phyloP scores from a whole-genome alignment of 306 rosid genomes.

The Fragaria nilgerrensis region DNA sequence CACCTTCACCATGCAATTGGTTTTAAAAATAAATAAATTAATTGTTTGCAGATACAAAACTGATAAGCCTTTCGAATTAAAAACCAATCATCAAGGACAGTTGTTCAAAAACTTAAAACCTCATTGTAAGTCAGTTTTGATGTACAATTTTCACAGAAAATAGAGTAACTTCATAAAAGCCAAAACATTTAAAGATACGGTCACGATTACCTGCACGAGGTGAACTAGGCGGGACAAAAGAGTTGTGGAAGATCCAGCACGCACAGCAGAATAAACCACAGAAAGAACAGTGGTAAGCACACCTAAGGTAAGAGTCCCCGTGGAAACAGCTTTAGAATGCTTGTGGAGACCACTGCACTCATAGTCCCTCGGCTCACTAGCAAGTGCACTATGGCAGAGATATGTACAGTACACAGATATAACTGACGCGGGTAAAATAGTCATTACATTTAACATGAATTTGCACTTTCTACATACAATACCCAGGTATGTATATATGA shows the following conservation, averaged over 20 bases:
- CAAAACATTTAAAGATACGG: background rate
- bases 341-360: conserved; percentile 98
- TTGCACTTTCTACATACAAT: background rate
- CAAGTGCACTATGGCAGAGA: conserved; percentile 86
- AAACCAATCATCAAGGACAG: background rate
- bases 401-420: conserved; percentile 86
- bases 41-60: background rate
- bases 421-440: conserved; percentile 79
- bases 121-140: no score
- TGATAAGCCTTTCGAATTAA: background rate
- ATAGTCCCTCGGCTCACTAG: conserved; percentile 95
- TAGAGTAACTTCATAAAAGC: background rate
- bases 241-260: conserved; percentile 88
- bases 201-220: conserved; percentile 73
- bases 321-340: conserved; percentile 93
- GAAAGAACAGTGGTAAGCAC: conserved; percentile 84
- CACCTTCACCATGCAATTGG: conserved; percentile 33
- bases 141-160: background rate
- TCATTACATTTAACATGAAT: background rate
- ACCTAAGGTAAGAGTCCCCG: conserved; percentile 82
- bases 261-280: conserved; percentile 96
- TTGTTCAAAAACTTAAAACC: background rate
- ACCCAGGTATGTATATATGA: background rate
- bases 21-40: background rate
- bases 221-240: conserved; percentile 87